phyloP scores from a whole-genome alignment of 768 basidiomycete genomes.

The Russula sp. region DNA sequence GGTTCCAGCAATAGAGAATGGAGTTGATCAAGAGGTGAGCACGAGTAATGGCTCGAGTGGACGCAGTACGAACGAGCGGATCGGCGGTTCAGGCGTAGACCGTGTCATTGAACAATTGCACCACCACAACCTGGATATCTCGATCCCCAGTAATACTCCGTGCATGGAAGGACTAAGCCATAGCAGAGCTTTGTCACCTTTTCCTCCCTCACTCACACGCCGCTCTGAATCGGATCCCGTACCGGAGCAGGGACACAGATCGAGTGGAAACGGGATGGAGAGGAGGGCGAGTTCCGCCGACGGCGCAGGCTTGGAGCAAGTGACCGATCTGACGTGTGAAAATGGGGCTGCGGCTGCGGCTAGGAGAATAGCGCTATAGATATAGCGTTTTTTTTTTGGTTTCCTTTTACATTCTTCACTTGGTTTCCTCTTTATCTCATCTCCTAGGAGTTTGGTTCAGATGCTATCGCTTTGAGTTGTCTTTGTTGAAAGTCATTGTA shows the following conservation, averaged over 20 bases:
- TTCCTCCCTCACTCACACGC: background rate
- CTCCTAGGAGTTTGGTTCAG: conserved; percentile 7
- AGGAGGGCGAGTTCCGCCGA: background rate
- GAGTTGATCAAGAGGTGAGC: background rate
- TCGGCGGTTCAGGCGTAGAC: background rate
- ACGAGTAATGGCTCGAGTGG: background rate
- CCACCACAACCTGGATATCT: background rate
- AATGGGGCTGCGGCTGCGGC: background rate
- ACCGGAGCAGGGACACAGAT: conserved; percentile 5
- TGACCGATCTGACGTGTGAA: background rate
- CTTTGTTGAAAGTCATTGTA: conserved; percentile 8
- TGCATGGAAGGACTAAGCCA: background rate
- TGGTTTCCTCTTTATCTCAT: background rate
- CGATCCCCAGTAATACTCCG: background rate
- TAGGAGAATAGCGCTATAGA: background rate
- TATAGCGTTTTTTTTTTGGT: background rate
- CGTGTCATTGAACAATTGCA: conserved; percentile 6
- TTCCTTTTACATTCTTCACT: background rate
- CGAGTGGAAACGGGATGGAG: background rate
- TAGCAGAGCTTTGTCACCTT: background rate
- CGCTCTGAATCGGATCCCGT: conserved; percentile 8
- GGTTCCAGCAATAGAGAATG: background rate
- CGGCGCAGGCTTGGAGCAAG: background rate
- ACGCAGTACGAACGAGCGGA: background rate
- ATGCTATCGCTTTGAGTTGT: conserved; percentile 7